phyloP scores from a whole-genome alignment of 2,329 filamentous ascomycete genomes.

The Dactylellina cionopaga region DNA sequence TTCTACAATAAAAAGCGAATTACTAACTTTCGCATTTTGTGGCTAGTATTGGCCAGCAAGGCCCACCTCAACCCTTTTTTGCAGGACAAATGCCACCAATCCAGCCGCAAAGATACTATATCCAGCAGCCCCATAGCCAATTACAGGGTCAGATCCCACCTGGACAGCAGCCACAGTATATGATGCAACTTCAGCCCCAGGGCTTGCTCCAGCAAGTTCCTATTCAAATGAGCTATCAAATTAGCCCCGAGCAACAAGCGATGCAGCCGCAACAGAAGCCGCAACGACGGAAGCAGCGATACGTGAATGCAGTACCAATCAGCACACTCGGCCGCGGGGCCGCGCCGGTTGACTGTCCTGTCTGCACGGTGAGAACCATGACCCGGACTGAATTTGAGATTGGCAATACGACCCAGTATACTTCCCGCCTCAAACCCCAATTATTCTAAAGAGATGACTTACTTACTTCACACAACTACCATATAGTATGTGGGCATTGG shows the following conservation, averaged over 20 bases:
- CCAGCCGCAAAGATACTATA: no score
- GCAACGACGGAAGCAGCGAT: no score
- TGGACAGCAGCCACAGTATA: neutral
- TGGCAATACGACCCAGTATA: neutral
- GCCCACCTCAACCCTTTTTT: no score
- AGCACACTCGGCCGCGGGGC: neutral
- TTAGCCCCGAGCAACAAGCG: neutral
- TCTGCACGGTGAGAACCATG: neutral
- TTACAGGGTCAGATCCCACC: no score
- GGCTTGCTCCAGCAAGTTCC: neutral
- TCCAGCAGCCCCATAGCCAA: no score
- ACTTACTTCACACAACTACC: neutral
- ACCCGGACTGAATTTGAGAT: neutral
- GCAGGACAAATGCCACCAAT: no score
- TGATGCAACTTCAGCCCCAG: neutral
- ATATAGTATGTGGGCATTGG: neutral
- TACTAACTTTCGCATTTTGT: no score
- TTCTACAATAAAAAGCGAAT: no score
- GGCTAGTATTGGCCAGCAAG: no score
- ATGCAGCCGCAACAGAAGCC: neutral
- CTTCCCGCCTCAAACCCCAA: neutral
- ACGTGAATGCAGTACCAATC: neutral
- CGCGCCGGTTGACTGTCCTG: neutral
- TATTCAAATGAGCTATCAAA: neutral
- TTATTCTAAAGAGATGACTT: neutral